Conservation (phyloP, 2,329 filamentous ascomycete species). For the Hypoxylon rubiginosum region DNA sequence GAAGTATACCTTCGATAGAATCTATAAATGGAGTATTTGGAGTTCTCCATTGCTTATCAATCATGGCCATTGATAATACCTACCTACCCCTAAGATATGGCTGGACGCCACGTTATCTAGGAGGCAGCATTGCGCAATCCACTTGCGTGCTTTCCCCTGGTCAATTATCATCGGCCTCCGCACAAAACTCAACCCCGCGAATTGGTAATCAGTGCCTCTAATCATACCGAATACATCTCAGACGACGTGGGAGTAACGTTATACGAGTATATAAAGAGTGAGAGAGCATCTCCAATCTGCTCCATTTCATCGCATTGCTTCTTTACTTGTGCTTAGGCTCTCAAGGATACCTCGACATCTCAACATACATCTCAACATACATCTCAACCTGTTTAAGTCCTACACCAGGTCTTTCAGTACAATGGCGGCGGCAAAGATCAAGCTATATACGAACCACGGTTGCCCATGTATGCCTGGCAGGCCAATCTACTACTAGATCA, state of each 20-base stretch:
- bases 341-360: neutral
- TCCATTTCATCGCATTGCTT: neutral
- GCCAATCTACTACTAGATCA: neutral
- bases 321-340: neutral
- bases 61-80: neutral
- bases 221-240: neutral
- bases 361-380: neutral
- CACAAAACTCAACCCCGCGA: slow-evolving; percentile 17
- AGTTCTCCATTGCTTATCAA: neutral
- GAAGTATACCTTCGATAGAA: neutral
- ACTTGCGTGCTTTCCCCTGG: slow-evolving; percentile 12
- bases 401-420: neutral
- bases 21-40: neutral
- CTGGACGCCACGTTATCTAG: neutral
- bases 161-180: neutral
- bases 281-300: neutral
- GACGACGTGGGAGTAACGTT: neutral
- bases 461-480: slow-evolving; percentile 48
- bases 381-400: neutral
- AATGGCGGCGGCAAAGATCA: slow-evolving; percentile 47
- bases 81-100: too few relatives aligned
- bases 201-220: slow-evolving; percentile 27
- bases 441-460: slow-evolving; percentile 49
- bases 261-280: neutral
- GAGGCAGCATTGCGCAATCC: slow-evolving; percentile 12